Evolutionary conservation across 2,329 filamentous ascomycete genomes (phyloP).

Genomic region (Hypomyces perniciosus): DNA sequence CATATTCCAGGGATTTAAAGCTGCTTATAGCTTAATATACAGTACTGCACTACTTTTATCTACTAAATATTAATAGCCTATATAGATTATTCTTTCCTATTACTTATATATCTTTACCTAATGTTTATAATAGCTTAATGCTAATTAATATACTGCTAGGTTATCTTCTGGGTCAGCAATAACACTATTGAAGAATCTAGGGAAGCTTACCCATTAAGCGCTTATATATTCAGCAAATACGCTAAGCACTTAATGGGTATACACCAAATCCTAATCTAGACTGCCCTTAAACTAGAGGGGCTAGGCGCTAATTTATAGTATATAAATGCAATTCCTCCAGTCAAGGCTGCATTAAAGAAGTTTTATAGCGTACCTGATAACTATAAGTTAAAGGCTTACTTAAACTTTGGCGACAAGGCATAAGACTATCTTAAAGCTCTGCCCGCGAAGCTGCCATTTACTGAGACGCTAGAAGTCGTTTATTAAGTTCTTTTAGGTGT

Average conservation of each 20-base stretch:
- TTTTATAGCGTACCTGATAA: slow-evolving; percentile 1
- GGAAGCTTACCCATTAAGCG: slow-evolving; percentile 64
- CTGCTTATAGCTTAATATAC: slow-evolving; percentile 73
- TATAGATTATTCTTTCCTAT: not conserved
- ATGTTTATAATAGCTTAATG: not conserved
- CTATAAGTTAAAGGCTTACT: slow-evolving; percentile 4
- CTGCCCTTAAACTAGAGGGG: slow-evolving; percentile 74
- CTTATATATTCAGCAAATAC: slow-evolving; percentile 74
- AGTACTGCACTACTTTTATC: too few species aligned
- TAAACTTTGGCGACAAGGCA: slow-evolving; percentile 5
- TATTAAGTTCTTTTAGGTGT: too few species aligned
- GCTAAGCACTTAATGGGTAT: slow-evolving; percentile 72
- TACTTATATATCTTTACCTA: not conserved
- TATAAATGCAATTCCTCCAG: slow-evolving; percentile 85
- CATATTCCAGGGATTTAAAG: slow-evolving; percentile 54
- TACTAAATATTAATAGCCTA: slow-evolving; percentile 38
- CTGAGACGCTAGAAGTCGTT: not conserved
- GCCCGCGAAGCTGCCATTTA: slow-evolving; percentile 6
- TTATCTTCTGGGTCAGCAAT: slow-evolving; percentile 83
- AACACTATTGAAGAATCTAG: slow-evolving; percentile 59
- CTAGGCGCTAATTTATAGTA: slow-evolving; percentile 87
- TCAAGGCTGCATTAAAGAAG: slow-evolving; percentile 46
- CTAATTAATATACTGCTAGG: slow-evolving; percentile 25
- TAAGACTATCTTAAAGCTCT: not conserved
- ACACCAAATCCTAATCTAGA: slow-evolving; percentile 72